phyloP scores from a whole-genome alignment of 2,329 filamentous ascomycete genomes.

The Fusarium pseudonygamai region DNA sequence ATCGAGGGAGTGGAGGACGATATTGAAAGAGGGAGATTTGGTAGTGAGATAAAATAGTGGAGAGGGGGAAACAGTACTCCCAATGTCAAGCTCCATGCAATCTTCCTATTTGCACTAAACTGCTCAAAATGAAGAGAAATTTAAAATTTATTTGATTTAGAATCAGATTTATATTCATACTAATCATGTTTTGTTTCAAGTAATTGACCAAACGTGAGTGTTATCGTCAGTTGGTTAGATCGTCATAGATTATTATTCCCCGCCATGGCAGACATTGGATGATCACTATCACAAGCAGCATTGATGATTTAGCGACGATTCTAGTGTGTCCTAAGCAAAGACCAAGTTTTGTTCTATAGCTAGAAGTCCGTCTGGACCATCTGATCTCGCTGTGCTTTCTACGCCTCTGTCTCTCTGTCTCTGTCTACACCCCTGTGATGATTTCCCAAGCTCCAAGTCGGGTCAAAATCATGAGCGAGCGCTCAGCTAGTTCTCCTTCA shows the following conservation, averaged over 20 bases:
- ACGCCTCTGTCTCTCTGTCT: not conserved
- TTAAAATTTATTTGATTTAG: not conserved
- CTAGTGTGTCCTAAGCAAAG: not conserved
- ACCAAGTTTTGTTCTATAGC: not conserved
- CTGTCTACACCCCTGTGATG: not conserved
- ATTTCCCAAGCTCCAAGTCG: not conserved
- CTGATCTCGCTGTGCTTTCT: not conserved
- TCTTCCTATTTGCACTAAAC: not conserved
- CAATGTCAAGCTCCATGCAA: not conserved
- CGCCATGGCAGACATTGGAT: not conserved
- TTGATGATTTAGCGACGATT: not conserved
- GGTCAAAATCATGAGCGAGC: not conserved
- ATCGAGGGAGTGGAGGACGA: not conserved
- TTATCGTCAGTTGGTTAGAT: not conserved
- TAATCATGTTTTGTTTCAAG: not conserved
- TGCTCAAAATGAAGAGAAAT: not conserved
- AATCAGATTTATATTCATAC: not conserved
- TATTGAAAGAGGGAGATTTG: not conserved
- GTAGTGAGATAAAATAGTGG: conserved; percentile 1
- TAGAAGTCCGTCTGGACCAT: not conserved
- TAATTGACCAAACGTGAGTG: not conserved
- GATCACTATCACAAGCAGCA: not conserved
- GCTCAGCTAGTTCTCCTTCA: conserved; percentile 24
- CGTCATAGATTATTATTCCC: conserved; percentile 16
- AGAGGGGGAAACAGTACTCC: not conserved